Base-by-base conservation (phyloP, 495 filamentous ascomycete genomes). In the Aspergillus indologenus region DNA sequence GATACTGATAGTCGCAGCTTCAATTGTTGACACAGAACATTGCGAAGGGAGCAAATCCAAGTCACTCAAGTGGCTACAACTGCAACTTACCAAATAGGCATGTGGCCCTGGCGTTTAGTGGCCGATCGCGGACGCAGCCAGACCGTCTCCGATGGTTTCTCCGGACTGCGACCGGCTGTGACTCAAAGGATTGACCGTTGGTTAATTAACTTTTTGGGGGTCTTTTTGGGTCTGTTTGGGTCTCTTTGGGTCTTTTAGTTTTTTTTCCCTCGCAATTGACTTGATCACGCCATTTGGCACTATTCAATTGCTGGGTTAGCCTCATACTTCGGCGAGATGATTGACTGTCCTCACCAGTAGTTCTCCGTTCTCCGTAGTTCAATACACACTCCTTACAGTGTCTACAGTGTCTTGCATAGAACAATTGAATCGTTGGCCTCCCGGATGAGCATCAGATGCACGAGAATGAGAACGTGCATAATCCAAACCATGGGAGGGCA, bases 91-190 rank as follows among this genome's bases (percentile, higher is more conserved):
- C n/a, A n/a, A n/a, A 40, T 15, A 40, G 34, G 9, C 34, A 40
- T 8, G 5, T 40, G 34, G 34, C 12, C 34, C 34, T 11, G 34
- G 34, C 34, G 5, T 18, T 50, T 50, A 50, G 50, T 48, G 51
- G 58, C 58, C 58, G 58, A 60, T 60, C 58, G 52, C 58, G 58
- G 53, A 55, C 18, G 8, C 48, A 51, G 48, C 5, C 49, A 26
- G 26, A 18, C 17, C 40, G 18, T 34, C 22, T 5, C 20, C 12
- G 24, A 17, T 20, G 15, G 22, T 31, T 31, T 54, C 52, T 54
- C 49, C 24, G 22, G 8, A 29, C 12, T 24, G 24, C 4, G 18
- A 47, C 5, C 11, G 26, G 26, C 26, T 9, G 26, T 29, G 26
- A 29, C 26, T 29, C 26, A 29, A 29, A n/a, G n/a, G n/a, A 4